A percentile compares a stretch with the other conserved stretches of the same genome.
These are phyloP conservation scores for Cytospora piceae DNA, from an alignment of 2,329 filamentous ascomycete species.

Conservation along the genomic window DNA sequence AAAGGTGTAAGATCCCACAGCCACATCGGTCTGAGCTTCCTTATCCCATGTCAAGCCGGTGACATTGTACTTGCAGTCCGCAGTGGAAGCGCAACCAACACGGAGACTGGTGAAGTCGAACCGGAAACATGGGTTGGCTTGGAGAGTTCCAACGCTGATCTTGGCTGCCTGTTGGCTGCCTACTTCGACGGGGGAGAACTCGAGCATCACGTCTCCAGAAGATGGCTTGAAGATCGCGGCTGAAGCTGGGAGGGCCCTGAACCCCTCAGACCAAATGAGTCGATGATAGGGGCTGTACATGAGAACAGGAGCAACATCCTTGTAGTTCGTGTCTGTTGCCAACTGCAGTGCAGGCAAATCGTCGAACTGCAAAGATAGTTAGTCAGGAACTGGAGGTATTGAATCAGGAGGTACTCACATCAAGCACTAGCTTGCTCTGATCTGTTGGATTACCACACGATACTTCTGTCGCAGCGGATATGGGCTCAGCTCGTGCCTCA, in stretches of 20 bases:
- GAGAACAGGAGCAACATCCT: conserved; percentile 18
- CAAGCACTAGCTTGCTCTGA: conserved; percentile 26
- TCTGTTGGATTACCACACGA: conserved; percentile 26
- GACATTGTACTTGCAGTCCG: conserved; percentile 43
- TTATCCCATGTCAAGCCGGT: conserved; percentile 40
- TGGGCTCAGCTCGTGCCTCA: conserved; percentile 16
- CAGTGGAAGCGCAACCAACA: conserved; percentile 45
- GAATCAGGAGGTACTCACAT: conserved; percentile 24
- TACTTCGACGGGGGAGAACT: conserved; percentile 32
- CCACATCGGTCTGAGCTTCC: conserved; percentile 29
- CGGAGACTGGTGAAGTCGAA: conserved; percentile 44
- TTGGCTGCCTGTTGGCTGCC: conserved; percentile 31
- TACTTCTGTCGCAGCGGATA: not conserved
- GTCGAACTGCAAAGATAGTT: conserved; percentile 33
- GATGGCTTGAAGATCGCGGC: conserved; percentile 38
- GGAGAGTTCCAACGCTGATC: conserved; percentile 34
- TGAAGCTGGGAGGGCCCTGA: conserved; percentile 38
- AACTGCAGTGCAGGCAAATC: conserved; percentile 25
- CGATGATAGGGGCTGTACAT: conserved; percentile 35
- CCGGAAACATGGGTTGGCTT: conserved; percentile 37
- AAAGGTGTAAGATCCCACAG: conserved; percentile 34
- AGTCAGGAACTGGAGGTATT: not conserved
- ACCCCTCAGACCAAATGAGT: conserved; percentile 43
- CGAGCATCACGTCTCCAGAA: conserved; percentile 37
- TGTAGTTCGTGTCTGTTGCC: conserved; percentile 5